Conservation (phyloP, 1,284 basidiomycete species). For the Peniophora sp. region DNA sequence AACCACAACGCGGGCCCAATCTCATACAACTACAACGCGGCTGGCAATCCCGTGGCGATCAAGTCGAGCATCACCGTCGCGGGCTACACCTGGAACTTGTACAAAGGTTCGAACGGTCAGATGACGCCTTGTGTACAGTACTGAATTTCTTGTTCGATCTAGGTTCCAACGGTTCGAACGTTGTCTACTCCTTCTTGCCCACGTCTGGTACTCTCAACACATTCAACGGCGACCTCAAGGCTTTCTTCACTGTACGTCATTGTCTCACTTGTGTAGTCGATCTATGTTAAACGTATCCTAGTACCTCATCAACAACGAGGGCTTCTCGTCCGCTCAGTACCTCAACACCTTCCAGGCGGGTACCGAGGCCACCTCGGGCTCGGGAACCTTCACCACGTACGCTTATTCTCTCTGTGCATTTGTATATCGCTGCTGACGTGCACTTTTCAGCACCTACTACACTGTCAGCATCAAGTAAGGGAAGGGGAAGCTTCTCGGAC, state of each 20-base stretch:
- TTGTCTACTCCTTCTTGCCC: constrained; percentile 58
- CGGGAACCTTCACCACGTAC: constrained; percentile 46
- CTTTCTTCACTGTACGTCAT: constrained; percentile 41
- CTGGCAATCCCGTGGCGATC: constrained; percentile 40
- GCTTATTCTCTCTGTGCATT: constrained; percentile 6
- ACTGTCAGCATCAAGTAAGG: too few relatives aligned
- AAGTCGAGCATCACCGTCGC: constrained; percentile 36
- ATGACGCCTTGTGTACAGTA: too few relatives aligned
- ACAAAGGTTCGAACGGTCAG: too few relatives aligned
- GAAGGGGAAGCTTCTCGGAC: too few relatives aligned
- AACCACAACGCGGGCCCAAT: constrained; percentile 54
- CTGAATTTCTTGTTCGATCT: too few relatives aligned
- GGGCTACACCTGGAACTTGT: constrained; percentile 36
- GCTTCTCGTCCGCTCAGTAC: constrained; percentile 39
- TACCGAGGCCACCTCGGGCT: constrained; percentile 48
- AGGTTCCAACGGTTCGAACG: constrained; percentile 53
- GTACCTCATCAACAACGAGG: constrained; percentile 42
- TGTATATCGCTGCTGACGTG: too few relatives aligned
- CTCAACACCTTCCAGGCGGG: constrained; percentile 48
- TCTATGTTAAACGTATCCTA: too few relatives aligned
- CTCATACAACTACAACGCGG: constrained; percentile 36
- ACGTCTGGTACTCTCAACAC: constrained; percentile 32
- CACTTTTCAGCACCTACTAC: too few relatives aligned
- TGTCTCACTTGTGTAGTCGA: background rate
- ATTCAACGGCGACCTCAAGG: constrained; percentile 49